phyloP scores from a whole-genome alignment of 495 filamentous ascomycete genomes.

The Xanthoparmelia taractica region DNA sequence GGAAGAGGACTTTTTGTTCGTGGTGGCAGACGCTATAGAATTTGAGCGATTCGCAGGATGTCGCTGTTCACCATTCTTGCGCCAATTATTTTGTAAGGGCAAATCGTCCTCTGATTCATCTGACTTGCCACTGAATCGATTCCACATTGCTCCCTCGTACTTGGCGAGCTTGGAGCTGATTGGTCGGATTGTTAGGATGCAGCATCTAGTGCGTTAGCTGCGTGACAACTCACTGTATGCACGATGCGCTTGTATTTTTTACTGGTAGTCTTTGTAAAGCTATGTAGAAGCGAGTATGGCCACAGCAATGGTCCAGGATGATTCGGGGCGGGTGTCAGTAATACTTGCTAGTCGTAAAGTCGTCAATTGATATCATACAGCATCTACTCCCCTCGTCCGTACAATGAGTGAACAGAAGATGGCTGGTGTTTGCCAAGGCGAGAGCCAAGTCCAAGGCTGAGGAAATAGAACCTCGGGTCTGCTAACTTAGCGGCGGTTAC shows the following conservation, averaged over 20 bases:
- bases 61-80: constrained; percentile 21
- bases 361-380: neutral
- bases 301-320: too few relatives aligned
- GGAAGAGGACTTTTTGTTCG: constrained; percentile 42
- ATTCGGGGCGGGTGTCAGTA: too few relatives aligned
- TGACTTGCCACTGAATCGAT: constrained; percentile 33
- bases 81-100: constrained; percentile 18
- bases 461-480: neutral
- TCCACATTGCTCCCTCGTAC: constrained; percentile 32
- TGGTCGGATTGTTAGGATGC: constrained; percentile 15
- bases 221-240: constrained; percentile 19
- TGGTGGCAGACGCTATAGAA: constrained; percentile 31
- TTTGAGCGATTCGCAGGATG: constrained; percentile 25
- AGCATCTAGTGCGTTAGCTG: constrained; percentile 13
- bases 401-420: neutral
- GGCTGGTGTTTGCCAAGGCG: neutral
- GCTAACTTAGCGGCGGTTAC: neutral
- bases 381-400: too few relatives aligned
- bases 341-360: constrained; percentile 8
- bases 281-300: neutral
- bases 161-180: constrained; percentile 15
- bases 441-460: neutral
- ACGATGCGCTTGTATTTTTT: neutral
- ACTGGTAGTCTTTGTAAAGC: constrained; percentile 5
- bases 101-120: constrained; percentile 22